Evolutionary conservation across 306 rosid genomes (phyloP), one percentile per base, ranked within the genome.

Genomic region (Rubus parviflorus): DNA sequence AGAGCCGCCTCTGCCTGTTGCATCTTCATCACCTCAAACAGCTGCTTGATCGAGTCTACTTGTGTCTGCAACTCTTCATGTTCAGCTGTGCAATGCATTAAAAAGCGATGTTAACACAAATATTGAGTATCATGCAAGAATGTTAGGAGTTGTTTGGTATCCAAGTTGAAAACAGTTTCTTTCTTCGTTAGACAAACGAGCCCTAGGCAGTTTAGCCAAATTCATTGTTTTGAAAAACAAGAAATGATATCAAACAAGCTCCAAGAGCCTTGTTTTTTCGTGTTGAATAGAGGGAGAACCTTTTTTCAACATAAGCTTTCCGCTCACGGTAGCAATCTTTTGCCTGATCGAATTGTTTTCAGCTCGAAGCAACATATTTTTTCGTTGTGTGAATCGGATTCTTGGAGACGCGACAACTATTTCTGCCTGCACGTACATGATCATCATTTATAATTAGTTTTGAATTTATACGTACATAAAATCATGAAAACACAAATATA

Each of bases 291-390:
- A 51, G n/a, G 57, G 20, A 51, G 19, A 51, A 84, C 87, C 87
- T 73, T 70, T 60, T 77, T 74, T 78, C 49, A 69, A 43, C 8
- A 47, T n/a, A 35, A 70, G 72, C 42, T 81, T 82, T 19, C 75
- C 85, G 0, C 73, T 9, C 42, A 25, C 23, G 2, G 67, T 77
- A 5, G 51, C 41, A 25, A 81, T 11, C 53, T 69, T 77, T 63
- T 81, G 77, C 63, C 58, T 78, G 17, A 84, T 41, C 3, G 63
- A 3, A 51, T 38, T n/a, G 62, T 84, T 84, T 67, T 81, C 85
- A 3, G 80, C 72, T 70, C 67, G 63, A 35, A 77, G 76, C 58
- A 77, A 54, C 22, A 63, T 68, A 40, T 84, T 81, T 19, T 56
- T 70, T 0, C 53, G 77, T 35, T 38, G 47, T 15, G 67, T 40